These are phyloP conservation scores for Paraphaeosphaeria sporulosa DNA, from an alignment of 2,329 filamentous ascomycete genomes.

Conservation along the genomic window DNA sequence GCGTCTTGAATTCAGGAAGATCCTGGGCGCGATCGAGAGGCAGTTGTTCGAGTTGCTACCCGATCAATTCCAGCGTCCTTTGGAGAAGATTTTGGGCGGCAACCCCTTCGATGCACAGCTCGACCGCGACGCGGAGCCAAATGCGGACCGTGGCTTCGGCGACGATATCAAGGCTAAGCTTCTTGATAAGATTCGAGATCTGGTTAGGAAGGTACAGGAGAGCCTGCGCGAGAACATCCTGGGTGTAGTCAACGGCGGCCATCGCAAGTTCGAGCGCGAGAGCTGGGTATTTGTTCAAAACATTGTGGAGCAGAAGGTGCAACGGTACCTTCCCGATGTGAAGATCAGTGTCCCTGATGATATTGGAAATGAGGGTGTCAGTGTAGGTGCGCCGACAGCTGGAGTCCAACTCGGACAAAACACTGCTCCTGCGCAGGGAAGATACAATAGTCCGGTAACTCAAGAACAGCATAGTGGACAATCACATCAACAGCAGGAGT, in stretches of 20 bases:
- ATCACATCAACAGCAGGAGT: conserved; percentile 2
- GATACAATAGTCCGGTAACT: conserved; percentile 13
- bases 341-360: conserved; percentile 41
- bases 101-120: conserved; percentile 41
- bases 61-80: conserved; percentile 37
- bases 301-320: conserved; percentile 42
- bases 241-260: conserved; percentile 40
- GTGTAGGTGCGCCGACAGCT: conserved; percentile 31
- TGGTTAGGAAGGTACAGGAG: conserved; percentile 38
- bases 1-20: conserved; percentile 38
- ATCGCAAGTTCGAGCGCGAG: conserved; percentile 39
- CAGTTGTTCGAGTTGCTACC: conserved; percentile 40
- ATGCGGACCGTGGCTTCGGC: conserved; percentile 35
- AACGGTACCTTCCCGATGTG: conserved; percentile 38
- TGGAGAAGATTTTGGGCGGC: conserved; percentile 40
- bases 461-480: conserved; percentile 12
- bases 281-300: conserved; percentile 42
- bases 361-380: conserved; percentile 41
- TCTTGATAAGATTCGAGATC: conserved; percentile 33
- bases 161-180: conserved; percentile 41
- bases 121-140: conserved; percentile 33
- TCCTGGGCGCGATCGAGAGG: conserved; percentile 39
- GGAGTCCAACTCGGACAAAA: conserved; percentile 19
- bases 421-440: conserved; percentile 13
- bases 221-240: conserved; percentile 39